Percentiles rank a stretch among this genome's conserved stretches.
phyloP scores from a whole-genome alignment of 2,329 filamentous ascomycete species.

The Trichoderma koningii region DNA sequence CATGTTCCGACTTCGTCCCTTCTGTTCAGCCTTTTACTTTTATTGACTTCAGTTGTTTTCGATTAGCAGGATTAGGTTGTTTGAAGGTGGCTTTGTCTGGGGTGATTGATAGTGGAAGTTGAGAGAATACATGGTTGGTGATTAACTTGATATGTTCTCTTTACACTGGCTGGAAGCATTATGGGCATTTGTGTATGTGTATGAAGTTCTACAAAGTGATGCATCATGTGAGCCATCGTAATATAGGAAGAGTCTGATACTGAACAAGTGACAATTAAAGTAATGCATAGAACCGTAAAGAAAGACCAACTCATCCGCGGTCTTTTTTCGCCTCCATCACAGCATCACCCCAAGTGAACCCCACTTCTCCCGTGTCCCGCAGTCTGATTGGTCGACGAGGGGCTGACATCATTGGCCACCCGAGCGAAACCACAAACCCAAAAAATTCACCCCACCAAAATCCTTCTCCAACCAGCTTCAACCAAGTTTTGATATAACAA shows the following conservation, averaged over 20 bases:
- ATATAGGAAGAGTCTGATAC: no score
- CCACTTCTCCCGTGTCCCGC: not conserved
- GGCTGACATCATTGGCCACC: constrained; percentile 40
- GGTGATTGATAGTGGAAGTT: not conserved
- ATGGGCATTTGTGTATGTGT: no score
- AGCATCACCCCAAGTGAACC: not conserved
- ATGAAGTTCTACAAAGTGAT: no score
- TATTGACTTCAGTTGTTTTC: no score
- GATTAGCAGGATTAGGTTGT: not conserved
- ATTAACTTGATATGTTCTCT: not conserved
- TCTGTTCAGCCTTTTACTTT: no score
- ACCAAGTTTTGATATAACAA: constrained; percentile 22
- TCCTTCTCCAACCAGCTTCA: constrained; percentile 30
- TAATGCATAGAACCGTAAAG: not conserved
- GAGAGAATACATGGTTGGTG: not conserved
- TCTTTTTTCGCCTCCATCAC: no score
- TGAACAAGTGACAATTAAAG: no score
- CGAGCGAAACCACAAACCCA: constrained; percentile 23
- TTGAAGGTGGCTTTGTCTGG: not conserved
- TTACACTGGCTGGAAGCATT: no score
- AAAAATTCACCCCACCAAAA: constrained; percentile 48
- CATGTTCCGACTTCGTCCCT: not conserved
- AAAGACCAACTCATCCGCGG: no score
- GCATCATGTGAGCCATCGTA: no score
- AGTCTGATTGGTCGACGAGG: constrained; percentile 20